These are phyloP conservation scores for Martiniozyma asiatica DNA, from an alignment of 1,139 yeast species.

Conservation along the genomic window DNA sequence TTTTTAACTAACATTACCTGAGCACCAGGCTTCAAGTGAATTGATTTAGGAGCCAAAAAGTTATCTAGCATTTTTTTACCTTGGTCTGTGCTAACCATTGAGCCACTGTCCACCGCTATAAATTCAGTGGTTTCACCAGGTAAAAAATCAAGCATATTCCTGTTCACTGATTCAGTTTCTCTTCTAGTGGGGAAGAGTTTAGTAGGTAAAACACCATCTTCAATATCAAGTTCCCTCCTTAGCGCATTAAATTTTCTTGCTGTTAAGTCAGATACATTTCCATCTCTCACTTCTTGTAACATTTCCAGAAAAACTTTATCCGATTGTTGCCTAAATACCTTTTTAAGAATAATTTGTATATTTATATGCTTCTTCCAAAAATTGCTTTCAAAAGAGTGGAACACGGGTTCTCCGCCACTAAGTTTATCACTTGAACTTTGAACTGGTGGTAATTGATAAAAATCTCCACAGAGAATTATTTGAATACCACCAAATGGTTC, in stretches of 20 bases:
- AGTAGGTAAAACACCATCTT: conserved; percentile 75
- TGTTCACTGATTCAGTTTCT: conserved; percentile 79
- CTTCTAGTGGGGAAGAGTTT: conserved; percentile 71
- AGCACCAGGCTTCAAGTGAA: conserved; percentile 66
- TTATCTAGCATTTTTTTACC: conserved; percentile 39
- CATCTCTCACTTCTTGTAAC: conserved; percentile 81
- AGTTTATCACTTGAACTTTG: no score
- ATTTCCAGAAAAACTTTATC: conserved; percentile 66
- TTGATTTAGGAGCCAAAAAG: conserved; percentile 56
- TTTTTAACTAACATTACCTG: conserved; percentile 97
- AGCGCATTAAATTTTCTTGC: conserved; percentile 42
- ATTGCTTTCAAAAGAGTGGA: conserved; percentile 68
- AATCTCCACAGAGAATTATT: conserved; percentile 76
- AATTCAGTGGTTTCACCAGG: conserved; percentile 37
- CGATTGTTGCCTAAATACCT: conserved; percentile 87
- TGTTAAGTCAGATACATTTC: conserved; percentile 47
- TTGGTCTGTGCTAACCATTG: conserved; percentile 31
- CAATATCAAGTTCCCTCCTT: conserved; percentile 40
- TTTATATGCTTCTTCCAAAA: conserved; percentile 62
- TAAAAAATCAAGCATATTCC: conserved; percentile 37
- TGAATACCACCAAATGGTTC: conserved; percentile 87
- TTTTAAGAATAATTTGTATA: conserved; percentile 55
- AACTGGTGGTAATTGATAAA: conserved; percentile 86
- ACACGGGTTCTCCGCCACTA: no score
- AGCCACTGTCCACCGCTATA: conserved; percentile 54